A percentile compares a stretch with the other conserved stretches of the same genome.
These are phyloP conservation scores for Areca catechu DNA, from an alignment of 176 grass and related monocot species.

Conservation along the genomic window DNA sequence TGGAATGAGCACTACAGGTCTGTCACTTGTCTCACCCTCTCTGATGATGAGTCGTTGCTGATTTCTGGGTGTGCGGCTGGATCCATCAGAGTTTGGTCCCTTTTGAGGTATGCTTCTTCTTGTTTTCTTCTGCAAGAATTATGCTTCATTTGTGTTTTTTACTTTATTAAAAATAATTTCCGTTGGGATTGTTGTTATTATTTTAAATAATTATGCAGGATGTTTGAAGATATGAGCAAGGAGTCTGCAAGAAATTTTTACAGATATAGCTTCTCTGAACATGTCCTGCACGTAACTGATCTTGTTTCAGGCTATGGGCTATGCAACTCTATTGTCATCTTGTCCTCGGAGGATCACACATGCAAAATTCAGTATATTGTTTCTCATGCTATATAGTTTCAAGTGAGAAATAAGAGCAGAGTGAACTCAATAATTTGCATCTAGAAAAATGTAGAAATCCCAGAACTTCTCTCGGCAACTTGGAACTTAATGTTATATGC, in stretches of 20 bases:
- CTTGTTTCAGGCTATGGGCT: conserved; percentile 59
- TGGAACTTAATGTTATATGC: too few relatives aligned
- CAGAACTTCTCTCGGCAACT: too few relatives aligned
- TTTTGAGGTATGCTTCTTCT: conserved; percentile 50
- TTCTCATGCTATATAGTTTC: neutral
- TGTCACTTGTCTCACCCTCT: conserved; percentile 71
- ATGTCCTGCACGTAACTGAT: conserved; percentile 53
- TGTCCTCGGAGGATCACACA: conserved; percentile 76
- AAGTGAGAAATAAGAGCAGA: too few relatives aligned
- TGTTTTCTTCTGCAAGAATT: conserved; percentile 5
- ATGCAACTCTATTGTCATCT: conserved; percentile 48
- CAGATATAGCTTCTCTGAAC: conserved; percentile 59
- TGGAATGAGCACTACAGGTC: conserved; percentile 75
- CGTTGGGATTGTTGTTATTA: too few relatives aligned
- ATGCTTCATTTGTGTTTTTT: neutral
- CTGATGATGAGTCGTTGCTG: conserved; percentile 53
- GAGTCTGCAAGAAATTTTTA: conserved; percentile 30
- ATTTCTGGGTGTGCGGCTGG: conserved; percentile 72
- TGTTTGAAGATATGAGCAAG: conserved; percentile 64
- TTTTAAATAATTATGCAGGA: conserved; percentile 26
- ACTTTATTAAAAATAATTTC: too few relatives aligned
- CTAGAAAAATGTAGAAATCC: too few relatives aligned
- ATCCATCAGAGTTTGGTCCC: conserved; percentile 75
- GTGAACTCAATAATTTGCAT: too few relatives aligned
- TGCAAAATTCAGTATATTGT: conserved; percentile 54